Conservation (phyloP, 495 filamentous ascomycete species). For the Aspergillus cristatus region DNA sequence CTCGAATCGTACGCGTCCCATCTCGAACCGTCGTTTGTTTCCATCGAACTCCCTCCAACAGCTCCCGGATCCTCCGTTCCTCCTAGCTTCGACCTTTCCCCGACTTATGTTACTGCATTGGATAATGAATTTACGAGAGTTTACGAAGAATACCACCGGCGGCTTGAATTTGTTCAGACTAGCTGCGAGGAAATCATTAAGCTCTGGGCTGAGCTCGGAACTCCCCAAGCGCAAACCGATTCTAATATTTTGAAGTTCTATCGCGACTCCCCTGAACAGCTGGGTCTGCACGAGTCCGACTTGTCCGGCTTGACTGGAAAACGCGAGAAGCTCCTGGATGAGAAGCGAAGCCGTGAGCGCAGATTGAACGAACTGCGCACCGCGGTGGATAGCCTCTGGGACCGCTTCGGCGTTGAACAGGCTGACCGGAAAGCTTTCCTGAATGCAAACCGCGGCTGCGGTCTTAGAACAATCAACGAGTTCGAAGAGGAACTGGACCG, state of each 20-base stretch:
- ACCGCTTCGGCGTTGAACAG: conserved; percentile 75
- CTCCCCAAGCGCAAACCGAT: conserved; percentile 87
- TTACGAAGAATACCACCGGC: conserved; percentile 86
- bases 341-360: conserved; percentile 81
- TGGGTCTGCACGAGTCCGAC: conserved; percentile 84
- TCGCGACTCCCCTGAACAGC: conserved; percentile 80
- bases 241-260: conserved; percentile 76
- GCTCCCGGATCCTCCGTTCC: conserved; percentile 65
- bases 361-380: conserved; percentile 65
- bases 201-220: conserved; percentile 91
- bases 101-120: conserved; percentile 74
- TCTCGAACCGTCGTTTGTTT: conserved; percentile 77
- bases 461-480: conserved; percentile 81
- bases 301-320: conserved; percentile 59
- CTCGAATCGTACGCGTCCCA: conserved; percentile 92
- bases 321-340: conserved; percentile 81
- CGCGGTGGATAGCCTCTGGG: conserved; percentile 77
- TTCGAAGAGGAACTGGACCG: conserved; percentile 82
- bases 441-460: conserved; percentile 61
- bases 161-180: conserved; percentile 63
- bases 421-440: conserved; percentile 76
- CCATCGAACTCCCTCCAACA: conserved; percentile 72
- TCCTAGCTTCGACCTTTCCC: conserved; percentile 77
- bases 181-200: conserved; percentile 79
- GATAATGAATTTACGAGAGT: conserved; percentile 88